Conservation (phyloP, 1,284 basidiomycete species). For the Moniliophthora roreri region DNA sequence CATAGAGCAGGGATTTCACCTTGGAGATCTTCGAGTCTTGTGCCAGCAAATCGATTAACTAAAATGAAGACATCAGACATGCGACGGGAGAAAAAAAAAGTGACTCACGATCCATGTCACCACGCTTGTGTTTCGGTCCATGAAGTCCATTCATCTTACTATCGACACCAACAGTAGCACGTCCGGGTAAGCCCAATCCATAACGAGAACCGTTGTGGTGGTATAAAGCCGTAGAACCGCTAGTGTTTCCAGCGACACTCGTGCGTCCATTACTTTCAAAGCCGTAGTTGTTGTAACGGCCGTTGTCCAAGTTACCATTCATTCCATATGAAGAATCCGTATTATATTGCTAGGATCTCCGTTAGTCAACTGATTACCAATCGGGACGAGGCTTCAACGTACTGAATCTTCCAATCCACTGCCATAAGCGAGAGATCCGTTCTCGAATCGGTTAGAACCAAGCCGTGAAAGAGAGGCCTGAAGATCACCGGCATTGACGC, state of each 20-base stretch:
- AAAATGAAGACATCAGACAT: slow-evolving; percentile 10
- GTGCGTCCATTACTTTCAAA: slow-evolving; percentile 53
- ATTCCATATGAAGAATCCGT: slow-evolving; percentile 61
- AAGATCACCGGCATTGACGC: slow-evolving; percentile 52
- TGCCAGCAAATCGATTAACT: slow-evolving; percentile 96
- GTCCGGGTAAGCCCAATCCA: slow-evolving; percentile 60
- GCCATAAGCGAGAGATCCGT: slow-evolving; percentile 48
- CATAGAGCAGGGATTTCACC: slow-evolving; percentile 93
- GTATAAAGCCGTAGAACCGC: slow-evolving; percentile 79
- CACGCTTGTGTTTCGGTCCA: slow-evolving; percentile 90
- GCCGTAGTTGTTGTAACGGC: slow-evolving; percentile 63
- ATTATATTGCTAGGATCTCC: slow-evolving; percentile 48
- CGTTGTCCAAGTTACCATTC: slow-evolving; percentile 47
- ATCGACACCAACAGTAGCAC: slow-evolving; percentile 49
- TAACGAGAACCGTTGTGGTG: slow-evolving; percentile 78
- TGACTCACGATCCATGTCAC: slow-evolving; percentile 90
- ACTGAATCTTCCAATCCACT: slow-evolving; percentile 51
- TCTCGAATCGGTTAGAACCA: slow-evolving; percentile 59
- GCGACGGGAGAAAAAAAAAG: slow-evolving; percentile 25
- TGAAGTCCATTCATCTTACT: slow-evolving; percentile 86
- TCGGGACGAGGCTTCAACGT: slow-evolving; percentile 23
- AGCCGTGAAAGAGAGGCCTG: slow-evolving; percentile 71
- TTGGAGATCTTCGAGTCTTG: slow-evolving; percentile 91
- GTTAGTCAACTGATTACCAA: slow-evolving; percentile 5
- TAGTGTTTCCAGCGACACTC: slow-evolving; percentile 46